These are phyloP conservation scores for Yamadazyma jaroonii DNA, from an alignment of 1,139 yeast species.

Conservation along the genomic window DNA sequence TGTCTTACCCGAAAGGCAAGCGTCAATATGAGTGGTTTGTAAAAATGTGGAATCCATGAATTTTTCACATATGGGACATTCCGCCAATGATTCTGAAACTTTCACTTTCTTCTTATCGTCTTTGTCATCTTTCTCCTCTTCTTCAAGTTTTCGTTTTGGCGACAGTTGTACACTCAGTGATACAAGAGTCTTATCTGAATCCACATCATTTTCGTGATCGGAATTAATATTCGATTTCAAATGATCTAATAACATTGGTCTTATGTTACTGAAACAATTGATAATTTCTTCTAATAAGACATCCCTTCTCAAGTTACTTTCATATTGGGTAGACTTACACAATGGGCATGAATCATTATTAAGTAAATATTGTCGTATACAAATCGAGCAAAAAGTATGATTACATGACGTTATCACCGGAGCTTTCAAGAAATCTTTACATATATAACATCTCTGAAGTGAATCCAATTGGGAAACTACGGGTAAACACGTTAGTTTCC, in stretches of 20 bases:
- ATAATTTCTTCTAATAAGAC: constrained; percentile 72
- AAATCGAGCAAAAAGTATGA: constrained; percentile 88
- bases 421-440: constrained; percentile 78
- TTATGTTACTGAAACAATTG: constrained; percentile 46
- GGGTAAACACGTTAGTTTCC: constrained; percentile 55
- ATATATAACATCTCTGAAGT: constrained; percentile 80
- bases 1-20: constrained; percentile 47
- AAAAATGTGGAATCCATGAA: constrained; percentile 55
- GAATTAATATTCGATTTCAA: background rate
- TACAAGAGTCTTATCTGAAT: background rate
- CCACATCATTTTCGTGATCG: background rate
- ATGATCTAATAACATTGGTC: constrained; percentile 19
- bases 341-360: constrained; percentile 69
- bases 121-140: constrained; percentile 5
- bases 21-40: constrained; percentile 69
- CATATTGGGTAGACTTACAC: constrained; percentile 70
- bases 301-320: constrained; percentile 67
- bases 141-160: constrained; percentile 7
- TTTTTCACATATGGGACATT: constrained; percentile 71
- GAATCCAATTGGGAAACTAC: constrained; percentile 61
- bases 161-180: constrained; percentile 1
- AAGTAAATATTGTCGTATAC: constrained; percentile 72
- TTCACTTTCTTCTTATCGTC: constrained; percentile 5
- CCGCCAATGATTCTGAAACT: constrained; percentile 54
- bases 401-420: constrained; percentile 87